Percentiles rank a stretch among this genome's conserved stretches.
These are phyloP conservation scores for Aureobasidium sp. DNA, from an alignment of 2,329 filamentous ascomycete genomes.

Conservation along the genomic window DNA sequence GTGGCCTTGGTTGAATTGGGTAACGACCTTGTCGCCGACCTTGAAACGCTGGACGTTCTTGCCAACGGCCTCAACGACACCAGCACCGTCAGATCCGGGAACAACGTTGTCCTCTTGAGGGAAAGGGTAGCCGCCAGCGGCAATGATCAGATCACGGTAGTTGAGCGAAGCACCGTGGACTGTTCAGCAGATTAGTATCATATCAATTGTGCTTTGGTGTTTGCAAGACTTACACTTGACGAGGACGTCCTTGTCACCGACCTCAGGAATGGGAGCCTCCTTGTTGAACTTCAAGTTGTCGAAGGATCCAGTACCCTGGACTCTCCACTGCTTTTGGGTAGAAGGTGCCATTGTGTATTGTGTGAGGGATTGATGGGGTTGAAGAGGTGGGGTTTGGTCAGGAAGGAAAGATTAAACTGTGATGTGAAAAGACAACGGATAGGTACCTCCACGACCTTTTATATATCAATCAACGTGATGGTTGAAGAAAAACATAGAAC, in stretches of 20 bases:
- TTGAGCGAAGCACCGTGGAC: slow-evolving; percentile 41
- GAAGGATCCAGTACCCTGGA: slow-evolving; percentile 48
- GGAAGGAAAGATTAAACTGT: background rate
- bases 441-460: background rate
- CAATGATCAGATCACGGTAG: slow-evolving; percentile 42
- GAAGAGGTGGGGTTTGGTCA: background rate
- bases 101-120: slow-evolving; percentile 32
- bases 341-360: slow-evolving; percentile 30
- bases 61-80: slow-evolving; percentile 45
- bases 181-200: slow-evolving; percentile 18
- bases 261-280: slow-evolving; percentile 44
- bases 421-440: background rate
- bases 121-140: slow-evolving; percentile 39
- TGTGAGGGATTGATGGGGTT: background rate
- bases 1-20: slow-evolving; percentile 55
- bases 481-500: slow-evolving; percentile 2
- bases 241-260: slow-evolving; percentile 63
- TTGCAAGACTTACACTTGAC: slow-evolving; percentile 45
- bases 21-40: slow-evolving; percentile 50
- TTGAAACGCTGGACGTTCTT: slow-evolving; percentile 48
- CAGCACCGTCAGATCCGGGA: slow-evolving; percentile 45
- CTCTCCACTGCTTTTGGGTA: slow-evolving; percentile 48
- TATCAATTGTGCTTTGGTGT: background rate
- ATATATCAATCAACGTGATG: background rate
- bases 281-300: slow-evolving; percentile 51